Evolutionary conservation across 2,329 filamentous ascomycete genomes (phyloP).

Genomic region (Orbilia brochopaga): DNA sequence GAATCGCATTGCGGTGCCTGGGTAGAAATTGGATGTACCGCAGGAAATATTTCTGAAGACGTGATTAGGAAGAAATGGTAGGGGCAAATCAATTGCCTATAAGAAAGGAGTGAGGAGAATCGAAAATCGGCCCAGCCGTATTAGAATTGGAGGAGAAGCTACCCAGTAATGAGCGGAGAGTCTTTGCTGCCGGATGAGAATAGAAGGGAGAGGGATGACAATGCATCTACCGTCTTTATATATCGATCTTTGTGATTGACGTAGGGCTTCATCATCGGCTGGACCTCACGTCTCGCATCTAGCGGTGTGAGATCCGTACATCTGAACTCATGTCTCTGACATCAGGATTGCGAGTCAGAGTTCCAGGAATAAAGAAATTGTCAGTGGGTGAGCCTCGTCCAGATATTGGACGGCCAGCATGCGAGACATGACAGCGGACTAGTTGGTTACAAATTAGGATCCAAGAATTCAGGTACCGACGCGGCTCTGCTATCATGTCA

Average conservation of each 20-base stretch:
- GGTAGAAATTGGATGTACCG: neutral
- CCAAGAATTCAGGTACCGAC: too few species aligned
- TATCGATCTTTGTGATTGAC: too few species aligned
- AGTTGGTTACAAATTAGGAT: too few species aligned
- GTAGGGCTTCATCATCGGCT: neutral
- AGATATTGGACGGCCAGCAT: too few species aligned
- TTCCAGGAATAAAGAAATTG: too few species aligned
- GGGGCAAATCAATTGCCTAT: conserved; percentile 26
- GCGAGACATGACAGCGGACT: too few species aligned
- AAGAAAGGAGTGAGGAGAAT: neutral
- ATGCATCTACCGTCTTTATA: too few species aligned
- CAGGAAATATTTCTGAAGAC: neutral
- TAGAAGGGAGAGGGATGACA: neutral
- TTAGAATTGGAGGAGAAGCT: conserved; percentile 11
- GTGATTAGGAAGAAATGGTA: neutral
- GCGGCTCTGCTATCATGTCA: too few species aligned
- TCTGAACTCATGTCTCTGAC: too few species aligned
- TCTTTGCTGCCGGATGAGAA: conserved; percentile 4
- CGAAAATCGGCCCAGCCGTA: conserved; percentile 26
- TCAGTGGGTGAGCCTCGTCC: too few species aligned
- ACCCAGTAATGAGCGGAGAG: neutral
- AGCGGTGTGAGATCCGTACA: too few species aligned
- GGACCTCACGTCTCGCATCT: neutral
- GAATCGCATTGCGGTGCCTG: conserved; percentile 61
- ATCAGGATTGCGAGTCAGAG: too few species aligned